A percentile compares a stretch with the other conserved stretches of the same genome.
These are phyloP conservation scores for Rachicladosporium sp. DNA, from an alignment of 2,329 filamentous ascomycete genomes.

Conservation along the genomic window DNA sequence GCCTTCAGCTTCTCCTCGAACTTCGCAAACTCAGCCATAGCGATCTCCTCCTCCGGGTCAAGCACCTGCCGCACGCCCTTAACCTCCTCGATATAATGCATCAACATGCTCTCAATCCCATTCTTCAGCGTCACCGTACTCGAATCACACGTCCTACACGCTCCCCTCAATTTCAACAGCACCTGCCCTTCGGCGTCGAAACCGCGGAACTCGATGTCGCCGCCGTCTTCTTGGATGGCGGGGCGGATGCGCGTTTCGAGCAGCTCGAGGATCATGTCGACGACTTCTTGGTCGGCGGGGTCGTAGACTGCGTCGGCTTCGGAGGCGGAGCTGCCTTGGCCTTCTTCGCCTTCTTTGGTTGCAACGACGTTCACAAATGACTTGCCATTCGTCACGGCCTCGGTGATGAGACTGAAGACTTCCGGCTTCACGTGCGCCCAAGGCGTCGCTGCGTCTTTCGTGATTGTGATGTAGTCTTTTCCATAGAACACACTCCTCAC, in stretches of 20 bases:
- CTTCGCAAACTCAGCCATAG: conserved; percentile 76
- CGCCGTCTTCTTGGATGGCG: conserved; percentile 93
- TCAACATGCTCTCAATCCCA: conserved; percentile 96
- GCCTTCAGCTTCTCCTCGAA: conserved; percentile 75
- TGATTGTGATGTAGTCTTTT: conserved; percentile 90
- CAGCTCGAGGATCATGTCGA: conserved; percentile 97
- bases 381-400: conserved; percentile 75
- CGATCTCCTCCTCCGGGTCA: conserved; percentile 83
- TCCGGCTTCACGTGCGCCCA: conserved; percentile 96
- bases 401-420: conserved; percentile 88
- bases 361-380: conserved; percentile 63
- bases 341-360: conserved; percentile 40
- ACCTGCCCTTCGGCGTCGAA: conserved; percentile 66
- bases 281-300: conserved; percentile 84
- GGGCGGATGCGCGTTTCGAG: conserved; percentile 90
- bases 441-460: conserved; percentile 73
- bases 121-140: conserved; percentile 96
- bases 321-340: conserved; percentile 34
- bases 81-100: conserved; percentile 83
- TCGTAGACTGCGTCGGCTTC: conserved; percentile 70
- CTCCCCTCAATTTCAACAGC: conserved; percentile 64
- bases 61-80: conserved; percentile 82
- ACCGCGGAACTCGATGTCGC: conserved; percentile 89
- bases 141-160: conserved; percentile 90
- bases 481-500: conserved; percentile 94